These are phyloP conservation scores for Planoprotostelium fungivorum DNA, from an alignment of 78 protist genomes.

Conservation along the genomic window DNA sequence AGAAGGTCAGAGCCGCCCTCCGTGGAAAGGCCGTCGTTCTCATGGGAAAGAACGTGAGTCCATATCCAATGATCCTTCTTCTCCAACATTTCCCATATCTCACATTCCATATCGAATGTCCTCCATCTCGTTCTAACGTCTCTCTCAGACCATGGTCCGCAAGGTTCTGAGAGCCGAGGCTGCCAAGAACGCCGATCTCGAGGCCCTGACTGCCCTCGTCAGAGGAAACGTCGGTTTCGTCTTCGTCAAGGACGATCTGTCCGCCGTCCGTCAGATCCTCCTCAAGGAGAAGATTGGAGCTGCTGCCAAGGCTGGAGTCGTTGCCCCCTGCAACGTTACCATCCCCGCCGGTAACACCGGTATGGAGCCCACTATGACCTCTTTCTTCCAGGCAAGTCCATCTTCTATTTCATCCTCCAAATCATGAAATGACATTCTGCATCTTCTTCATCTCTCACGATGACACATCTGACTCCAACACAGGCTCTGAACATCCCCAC, in stretches of 20 bases:
- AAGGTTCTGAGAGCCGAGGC: slow-evolving; percentile 62
- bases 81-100: too few species aligned
- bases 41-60: slow-evolving; percentile 94
- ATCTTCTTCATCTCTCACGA: too few species aligned
- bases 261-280: slow-evolving; percentile 61
- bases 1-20: slow-evolving; percentile 84
- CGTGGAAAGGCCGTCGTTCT: slow-evolving; percentile 93
- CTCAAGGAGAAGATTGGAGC: slow-evolving; percentile 73
- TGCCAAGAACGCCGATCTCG: slow-evolving; percentile 62
- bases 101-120: too few species aligned
- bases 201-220: slow-evolving; percentile 63
- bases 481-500: slow-evolving; percentile 98
- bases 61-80: too few species aligned
- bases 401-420: too few species aligned
- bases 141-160: slow-evolving; percentile 81
- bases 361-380: slow-evolving; percentile 95
- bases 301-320: slow-evolving; percentile 96
- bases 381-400: slow-evolving; percentile 97
- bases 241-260: slow-evolving; percentile 89
- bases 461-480: too few species aligned
- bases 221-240: slow-evolving; percentile 92
- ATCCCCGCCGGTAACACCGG: slow-evolving; percentile 97
- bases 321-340: slow-evolving; percentile 89
- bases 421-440: too few species aligned
- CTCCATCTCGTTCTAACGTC: not conserved